Percentiles rank a stretch among this genome's conserved stretches.
Evolutionary conservation across 2,329 filamentous ascomycete genomes (phyloP).

Genomic region (Penicillium palitans): DNA sequence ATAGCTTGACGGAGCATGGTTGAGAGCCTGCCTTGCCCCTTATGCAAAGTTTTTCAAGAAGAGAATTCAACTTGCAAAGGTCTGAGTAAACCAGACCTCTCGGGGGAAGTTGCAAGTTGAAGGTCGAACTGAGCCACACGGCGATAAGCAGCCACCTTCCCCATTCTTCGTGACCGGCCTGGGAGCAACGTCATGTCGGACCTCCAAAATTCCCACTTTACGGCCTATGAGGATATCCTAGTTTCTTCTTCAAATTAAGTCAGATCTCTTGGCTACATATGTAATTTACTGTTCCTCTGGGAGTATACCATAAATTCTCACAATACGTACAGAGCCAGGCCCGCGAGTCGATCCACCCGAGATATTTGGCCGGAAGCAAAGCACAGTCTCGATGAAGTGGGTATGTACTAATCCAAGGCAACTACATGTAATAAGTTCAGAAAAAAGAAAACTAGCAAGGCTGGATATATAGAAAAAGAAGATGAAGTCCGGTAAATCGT

Average conservation of each 20-base stretch:
- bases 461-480: constrained; percentile 15
- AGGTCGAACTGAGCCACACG: neutral
- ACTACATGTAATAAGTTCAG: neutral
- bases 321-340: neutral
- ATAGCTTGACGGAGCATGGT: neutral
- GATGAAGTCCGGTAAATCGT: constrained; percentile 12
- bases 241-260: neutral
- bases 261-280: neutral
- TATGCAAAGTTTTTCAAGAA: neutral
- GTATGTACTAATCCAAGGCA: neutral
- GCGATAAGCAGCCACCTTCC: constrained; percentile 3
- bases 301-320: neutral
- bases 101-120: neutral
- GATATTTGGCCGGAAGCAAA: neutral
- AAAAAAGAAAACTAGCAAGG: constrained; percentile 15
- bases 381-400: neutral
- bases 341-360: neutral
- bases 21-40: too few species aligned
- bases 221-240: too few species aligned
- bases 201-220: neutral
- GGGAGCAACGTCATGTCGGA: neutral
- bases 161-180: neutral
- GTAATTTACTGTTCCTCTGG: neutral
- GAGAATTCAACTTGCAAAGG: neutral
- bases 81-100: neutral